These are phyloP conservation scores for Naumovozyma dairenensis DNA, from an alignment of 805 yeast species.

Conservation along the genomic window DNA sequence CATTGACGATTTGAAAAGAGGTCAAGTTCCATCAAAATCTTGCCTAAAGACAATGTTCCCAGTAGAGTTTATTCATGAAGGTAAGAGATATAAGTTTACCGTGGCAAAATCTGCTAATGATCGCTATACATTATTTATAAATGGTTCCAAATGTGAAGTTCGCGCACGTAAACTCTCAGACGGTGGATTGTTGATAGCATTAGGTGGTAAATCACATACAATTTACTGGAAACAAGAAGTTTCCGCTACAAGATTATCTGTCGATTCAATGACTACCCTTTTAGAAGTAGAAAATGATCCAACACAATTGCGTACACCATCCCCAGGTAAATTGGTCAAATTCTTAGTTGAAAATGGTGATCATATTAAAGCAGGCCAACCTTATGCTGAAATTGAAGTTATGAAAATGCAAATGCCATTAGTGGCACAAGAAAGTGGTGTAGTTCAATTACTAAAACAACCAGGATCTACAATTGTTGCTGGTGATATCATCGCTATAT, in stretches of 20 bases:
- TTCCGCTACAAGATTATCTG: conserved; percentile 86
- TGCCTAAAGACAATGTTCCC: conserved; percentile 80
- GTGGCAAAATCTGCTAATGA: conserved; percentile 88
- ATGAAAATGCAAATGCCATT: conserved; percentile 99
- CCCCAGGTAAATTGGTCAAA: conserved; percentile 95
- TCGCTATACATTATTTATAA: conserved; percentile 78
- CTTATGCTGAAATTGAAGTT: conserved; percentile 97
- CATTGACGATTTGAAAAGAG: conserved; percentile 73
- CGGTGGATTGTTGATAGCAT: conserved; percentile 81
- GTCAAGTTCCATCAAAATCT: conserved; percentile 85
- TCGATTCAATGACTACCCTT: conserved; percentile 88
- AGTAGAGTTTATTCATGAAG: conserved; percentile 92
- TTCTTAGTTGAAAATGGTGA: conserved; percentile 93
- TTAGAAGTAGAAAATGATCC: conserved; percentile 96
- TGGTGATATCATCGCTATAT: conserved; percentile 93
- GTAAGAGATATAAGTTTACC: conserved; percentile 85
- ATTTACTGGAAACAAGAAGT: conserved; percentile 98
- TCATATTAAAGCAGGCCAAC: conserved; percentile 81
- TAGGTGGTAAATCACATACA: conserved; percentile 89
- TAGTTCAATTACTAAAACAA: conserved; percentile 85
- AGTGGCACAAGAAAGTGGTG: conserved; percentile 87
- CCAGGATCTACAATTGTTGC: conserved; percentile 97
- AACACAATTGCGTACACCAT: conserved; percentile 95
- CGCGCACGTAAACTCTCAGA: conserved; percentile 85
- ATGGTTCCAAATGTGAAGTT: conserved; percentile 84